phyloP scores from a whole-genome alignment of 257 asterid species.

The Eucommia ulmoides region DNA sequence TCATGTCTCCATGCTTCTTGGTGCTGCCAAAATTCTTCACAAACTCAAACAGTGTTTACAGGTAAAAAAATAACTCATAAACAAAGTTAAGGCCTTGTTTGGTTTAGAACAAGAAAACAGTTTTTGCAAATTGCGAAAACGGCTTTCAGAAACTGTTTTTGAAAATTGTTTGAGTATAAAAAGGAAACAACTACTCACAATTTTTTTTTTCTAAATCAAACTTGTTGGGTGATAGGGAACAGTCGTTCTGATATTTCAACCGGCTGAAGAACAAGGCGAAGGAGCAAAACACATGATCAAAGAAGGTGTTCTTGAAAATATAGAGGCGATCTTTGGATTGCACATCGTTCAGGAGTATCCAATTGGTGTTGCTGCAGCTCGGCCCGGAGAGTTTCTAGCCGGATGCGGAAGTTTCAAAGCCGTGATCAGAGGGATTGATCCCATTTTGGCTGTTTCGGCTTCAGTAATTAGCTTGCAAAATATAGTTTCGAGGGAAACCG shows the following conservation, averaged over 20 bases:
- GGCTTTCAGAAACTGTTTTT: no score
- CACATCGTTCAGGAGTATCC: slow-evolving; percentile 21
- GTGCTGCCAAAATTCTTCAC: no score
- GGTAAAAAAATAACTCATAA: no score
- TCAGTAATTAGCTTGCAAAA: slow-evolving; percentile 39
- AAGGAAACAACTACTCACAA: no score
- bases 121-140: no score
- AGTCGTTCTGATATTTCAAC: slow-evolving; percentile 42
- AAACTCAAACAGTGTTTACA: no score
- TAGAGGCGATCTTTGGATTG: slow-evolving; percentile 32
- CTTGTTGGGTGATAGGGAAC: slow-evolving; percentile 43
- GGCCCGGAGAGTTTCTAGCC: slow-evolving; percentile 38
- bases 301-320: slow-evolving; percentile 32
- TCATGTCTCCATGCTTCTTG: background rate
- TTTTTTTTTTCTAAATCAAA: no score
- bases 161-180: no score
- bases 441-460: slow-evolving; percentile 40
- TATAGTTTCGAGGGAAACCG: slow-evolving; percentile 40
- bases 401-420: slow-evolving; percentile 49
- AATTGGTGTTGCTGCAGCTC: slow-evolving; percentile 26
- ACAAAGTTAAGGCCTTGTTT: no score
- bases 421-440: slow-evolving; percentile 27
- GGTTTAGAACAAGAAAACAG: no score
- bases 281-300: slow-evolving; percentile 39
- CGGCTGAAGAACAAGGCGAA: slow-evolving; percentile 42